phyloP scores from a whole-genome alignment of 2,329 filamentous ascomycete species.

The Fusarium sp. region DNA sequence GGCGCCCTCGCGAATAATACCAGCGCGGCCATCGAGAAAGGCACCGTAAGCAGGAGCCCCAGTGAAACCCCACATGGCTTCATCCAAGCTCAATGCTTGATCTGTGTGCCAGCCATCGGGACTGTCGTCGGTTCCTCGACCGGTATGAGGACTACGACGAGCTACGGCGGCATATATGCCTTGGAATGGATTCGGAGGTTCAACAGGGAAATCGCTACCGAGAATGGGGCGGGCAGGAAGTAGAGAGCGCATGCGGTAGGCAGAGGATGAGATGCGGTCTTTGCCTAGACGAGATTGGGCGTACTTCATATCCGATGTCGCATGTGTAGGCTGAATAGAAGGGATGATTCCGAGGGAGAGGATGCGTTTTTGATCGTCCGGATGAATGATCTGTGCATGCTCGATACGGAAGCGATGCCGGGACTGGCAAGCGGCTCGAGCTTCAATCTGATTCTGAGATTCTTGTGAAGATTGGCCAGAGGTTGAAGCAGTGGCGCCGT shows the following conservation, averaged over 20 bases:
- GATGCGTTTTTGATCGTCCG: constrained; percentile 71
- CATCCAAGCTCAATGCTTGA: constrained; percentile 68
- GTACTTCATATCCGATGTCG: constrained; percentile 78
- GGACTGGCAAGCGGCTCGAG: constrained; percentile 64
- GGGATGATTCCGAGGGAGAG: constrained; percentile 71
- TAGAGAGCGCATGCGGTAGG: constrained; percentile 75
- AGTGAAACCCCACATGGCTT: constrained; percentile 74
- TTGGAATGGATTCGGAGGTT: constrained; percentile 74
- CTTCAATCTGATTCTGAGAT: constrained; percentile 31
- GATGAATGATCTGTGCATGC: constrained; percentile 77
- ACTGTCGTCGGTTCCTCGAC: constrained; percentile 61
- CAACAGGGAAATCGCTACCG: constrained; percentile 79
- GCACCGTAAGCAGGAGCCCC: constrained; percentile 68
- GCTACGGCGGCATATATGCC: constrained; percentile 77
- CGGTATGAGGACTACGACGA: constrained; percentile 69
- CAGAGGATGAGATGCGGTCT: constrained; percentile 65
- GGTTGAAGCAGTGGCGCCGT: constrained; percentile 23
- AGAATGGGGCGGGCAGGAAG: constrained; percentile 67
- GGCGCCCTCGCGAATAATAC: constrained; percentile 69
- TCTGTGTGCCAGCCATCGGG: constrained; percentile 68
- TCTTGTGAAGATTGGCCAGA: constrained; percentile 2
- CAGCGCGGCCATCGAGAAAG: constrained; percentile 70
- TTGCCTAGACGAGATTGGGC: constrained; percentile 70
- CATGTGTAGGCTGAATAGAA: constrained; percentile 78
- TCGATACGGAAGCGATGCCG: constrained; percentile 74